Evolutionary conservation across 805 yeast species (phyloP), one percentile per base, ranked within the genome.

Genomic region (Suhomyces faveliae): DNA sequence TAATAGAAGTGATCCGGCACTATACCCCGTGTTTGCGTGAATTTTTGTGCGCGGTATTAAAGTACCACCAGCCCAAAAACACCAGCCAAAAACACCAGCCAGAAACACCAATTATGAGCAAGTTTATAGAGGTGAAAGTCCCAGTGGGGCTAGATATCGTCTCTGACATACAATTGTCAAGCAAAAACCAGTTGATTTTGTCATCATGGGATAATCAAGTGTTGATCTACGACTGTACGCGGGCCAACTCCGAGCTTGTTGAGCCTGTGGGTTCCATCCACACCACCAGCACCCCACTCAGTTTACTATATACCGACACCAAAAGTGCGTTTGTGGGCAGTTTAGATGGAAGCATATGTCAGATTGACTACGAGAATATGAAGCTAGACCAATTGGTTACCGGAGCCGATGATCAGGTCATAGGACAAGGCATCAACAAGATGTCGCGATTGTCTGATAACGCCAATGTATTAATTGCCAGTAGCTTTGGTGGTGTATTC

Each of bases 401-500:
- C 13, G 27, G 45, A 25, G 12, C 20, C 42, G 23, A 21, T 7
- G 17, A 23, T 22, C 27, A 24, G 22, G 43, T 11, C 35, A 40
- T 40, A 9, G 30, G 57, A 7, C 40, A 42, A 11, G 64, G 62
- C 3, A 46, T 62, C 49, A 59, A 51, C 45, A 47, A 48, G 29
- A 41, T 61, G 46, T 43, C 49, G n/a, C 27, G 46, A 5, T 30
- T 50, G 8, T 40, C 43, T 23, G 39, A 38, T 7, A 40, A 43
- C 35, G 37, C 41, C 24, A 50, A 51, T 38, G 21, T 50, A 29
- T 24, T 61, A n/a, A 51, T 82, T 1, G 70, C 83, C 2, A 85
- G 85, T 0, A 78, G 88, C 0, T 84, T 89, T 83, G 85, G 83
- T 58, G 79, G 78, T 3, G 50, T 70, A 0, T 45, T 86, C 7